Evolutionary conservation across 345 rosid species (phyloP), one percentile per base, ranked within the genome.

Genomic region (Geranium brycei): DNA sequence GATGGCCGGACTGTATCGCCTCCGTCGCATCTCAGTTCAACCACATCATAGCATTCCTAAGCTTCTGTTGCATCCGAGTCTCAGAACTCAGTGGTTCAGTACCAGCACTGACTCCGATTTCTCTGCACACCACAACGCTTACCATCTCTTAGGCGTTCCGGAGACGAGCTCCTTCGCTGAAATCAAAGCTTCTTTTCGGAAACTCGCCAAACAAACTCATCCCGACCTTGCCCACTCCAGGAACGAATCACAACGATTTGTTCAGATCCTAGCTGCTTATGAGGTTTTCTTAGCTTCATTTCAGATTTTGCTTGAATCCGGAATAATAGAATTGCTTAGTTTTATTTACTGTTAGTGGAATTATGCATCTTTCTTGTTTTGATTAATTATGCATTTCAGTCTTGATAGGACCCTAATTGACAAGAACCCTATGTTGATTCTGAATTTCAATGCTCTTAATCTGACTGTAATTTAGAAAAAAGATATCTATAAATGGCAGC

Each of bases 191-290:
- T 92, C 97, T 57, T 89, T 92, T 79, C 86, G 79, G 53, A 83
- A 75, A 72, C 75, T 92, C 56, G 97, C 97, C 51, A 92, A 92
- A 62, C 83, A 89, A 69, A 89, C 95, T 77, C 98, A 89, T 70
- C 98, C 98, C 1, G 98, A 92, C 74, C 81, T 89, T 55, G 76
- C 82, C 14, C 68, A 73, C 0, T 73, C 84, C 1, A 75, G 69
- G 66, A 77, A 72, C 59, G 79, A 79, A 61, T 65, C 85, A 23
- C 68, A 68, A 17, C 90, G 88, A 60, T 89, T 92, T 79, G 72
- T 92, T 71, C 91, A 79, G 75, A 83, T 92, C 71, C 86, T 89
- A 66, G 95, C 97, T 28, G 93, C 98, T 76, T 89, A 92, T 71
- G 95, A 89, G 93, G 96, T 92, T 35, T 35, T 35, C 41, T 35